Evolutionary conservation across 768 basidiomycete genomes (phyloP), one percentile per base, ranked within the genome.

Genomic region (Pleurotus platypus): DNA sequence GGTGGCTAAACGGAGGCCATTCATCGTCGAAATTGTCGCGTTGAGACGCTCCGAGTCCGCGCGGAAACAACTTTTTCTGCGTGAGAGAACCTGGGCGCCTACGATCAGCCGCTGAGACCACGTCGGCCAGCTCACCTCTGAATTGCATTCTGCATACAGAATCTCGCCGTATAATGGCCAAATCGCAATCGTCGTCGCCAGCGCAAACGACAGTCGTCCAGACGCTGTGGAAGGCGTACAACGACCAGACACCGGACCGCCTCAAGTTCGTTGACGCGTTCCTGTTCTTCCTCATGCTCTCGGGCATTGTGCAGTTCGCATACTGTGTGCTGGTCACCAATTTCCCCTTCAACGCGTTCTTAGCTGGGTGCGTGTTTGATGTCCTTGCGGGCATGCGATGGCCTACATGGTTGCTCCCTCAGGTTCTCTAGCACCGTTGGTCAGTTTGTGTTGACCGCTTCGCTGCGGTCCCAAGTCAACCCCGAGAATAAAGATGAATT

Each of bases 281-380:
- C 78, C 81, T 98, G 61, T 73, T 90, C 59, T 97, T 96, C 79
- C 81, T 96, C 65, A 86, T 98, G 77, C 79, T 96, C 46, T 90
- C 91, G 2, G 97, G 97, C 64, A 80, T 95, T 58, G 68, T 85
- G 46, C 95, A 98, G 70, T 98, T 99, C 74, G 74, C 82, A 8
- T 98, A 98, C 75, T 94, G 96, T 75, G 73, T 96, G 27, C 78
- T 93, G 62, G 80, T 99, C 60, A 94, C 94, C 57, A 90, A 86
- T 75, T 98, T 86, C 73, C 97, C 97, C 20, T 98, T 95, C 79
- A 98, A 99, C 64, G 94, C 97, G 39, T 99, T 99, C 75, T 72
- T 98, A 63, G 87, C 94, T 61, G 95, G 94, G 97, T 98, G 73
- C 60, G 91, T 73, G 6, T 16, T 39, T 50, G 15, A 5, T 5